These are phyloP conservation scores for Oenanthe sinensis DNA, from an alignment of 129 eudicot species.

Conservation along the genomic window DNA sequence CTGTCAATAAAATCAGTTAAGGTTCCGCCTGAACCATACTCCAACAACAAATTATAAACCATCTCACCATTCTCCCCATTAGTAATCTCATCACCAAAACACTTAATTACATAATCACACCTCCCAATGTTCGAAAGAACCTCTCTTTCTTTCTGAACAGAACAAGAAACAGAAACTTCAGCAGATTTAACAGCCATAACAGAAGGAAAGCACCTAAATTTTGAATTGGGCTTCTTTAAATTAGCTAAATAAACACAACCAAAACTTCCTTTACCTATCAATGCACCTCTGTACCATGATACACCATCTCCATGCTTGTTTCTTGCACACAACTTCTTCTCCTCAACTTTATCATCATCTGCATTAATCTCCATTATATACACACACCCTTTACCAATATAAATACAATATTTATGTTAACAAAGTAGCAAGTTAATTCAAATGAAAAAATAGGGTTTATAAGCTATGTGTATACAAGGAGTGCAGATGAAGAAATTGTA, in stretches of 20 bases:
- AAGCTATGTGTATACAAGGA: neutral
- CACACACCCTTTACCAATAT: no score
- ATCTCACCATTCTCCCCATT: constrained; percentile 35
- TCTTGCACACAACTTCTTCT: constrained; percentile 8
- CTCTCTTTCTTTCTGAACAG: constrained; percentile 66
- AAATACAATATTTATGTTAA: no score
- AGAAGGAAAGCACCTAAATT: constrained; percentile 45
- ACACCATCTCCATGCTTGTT: constrained; percentile 68
- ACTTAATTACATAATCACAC: constrained; percentile 37
- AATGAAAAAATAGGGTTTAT: constrained; percentile 9
- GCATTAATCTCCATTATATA: no score
- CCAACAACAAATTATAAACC: constrained; percentile 63
- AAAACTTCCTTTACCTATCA: constrained; percentile 69
- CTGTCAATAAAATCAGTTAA: constrained; percentile 46
- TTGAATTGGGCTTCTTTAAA: constrained; percentile 55
- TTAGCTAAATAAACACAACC: constrained; percentile 71
- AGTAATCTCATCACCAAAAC: constrained; percentile 68
- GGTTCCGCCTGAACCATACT: constrained; percentile 80
- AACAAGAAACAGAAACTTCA: constrained; percentile 59
- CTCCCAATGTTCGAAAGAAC: constrained; percentile 42
- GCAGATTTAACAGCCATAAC: constrained; percentile 87
- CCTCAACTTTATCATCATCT: no score
- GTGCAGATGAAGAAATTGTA: neutral
- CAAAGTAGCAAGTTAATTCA: neutral
- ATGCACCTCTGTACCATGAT: constrained; percentile 60